Conservation (phyloP, 2,329 filamentous ascomycete genomes). For the Aspergillus calidoustus region DNA sequence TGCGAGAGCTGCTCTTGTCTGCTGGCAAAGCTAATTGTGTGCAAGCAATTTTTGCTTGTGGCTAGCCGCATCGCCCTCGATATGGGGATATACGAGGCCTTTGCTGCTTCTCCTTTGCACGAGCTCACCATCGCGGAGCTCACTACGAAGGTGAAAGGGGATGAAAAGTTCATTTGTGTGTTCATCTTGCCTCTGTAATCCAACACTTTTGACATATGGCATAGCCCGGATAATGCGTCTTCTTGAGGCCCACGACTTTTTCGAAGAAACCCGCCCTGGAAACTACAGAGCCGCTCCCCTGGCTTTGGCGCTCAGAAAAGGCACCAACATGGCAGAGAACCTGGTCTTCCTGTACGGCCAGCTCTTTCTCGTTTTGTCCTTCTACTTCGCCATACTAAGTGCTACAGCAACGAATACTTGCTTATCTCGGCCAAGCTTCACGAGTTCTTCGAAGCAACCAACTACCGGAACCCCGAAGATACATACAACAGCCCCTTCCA, state of each 20-base stretch:
- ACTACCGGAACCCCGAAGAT: neutral
- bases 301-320: too few species aligned
- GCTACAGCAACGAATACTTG: neutral
- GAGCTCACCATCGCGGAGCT: neutral
- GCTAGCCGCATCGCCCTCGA: neutral
- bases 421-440: neutral
- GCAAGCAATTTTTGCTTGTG: neutral
- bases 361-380: neutral
- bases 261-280: neutral
- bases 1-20: neutral
- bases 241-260: neutral
- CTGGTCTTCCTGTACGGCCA: too few species aligned
- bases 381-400: neutral
- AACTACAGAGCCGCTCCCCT: too few species aligned
- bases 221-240: neutral
- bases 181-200: neutral
- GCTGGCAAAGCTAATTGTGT: neutral
- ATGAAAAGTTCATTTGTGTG: neutral
- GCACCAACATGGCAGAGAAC: too few species aligned
- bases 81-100: neutral
- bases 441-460: neutral
- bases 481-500: neutral
- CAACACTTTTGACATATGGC: neutral
- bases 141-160: neutral
- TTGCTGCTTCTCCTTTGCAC: neutral